Percentiles rank a stretch among this genome's conserved stretches.
These are phyloP conservation scores for Candida ovalis DNA, from an alignment of 805 yeast species.

Conservation along the genomic window DNA sequence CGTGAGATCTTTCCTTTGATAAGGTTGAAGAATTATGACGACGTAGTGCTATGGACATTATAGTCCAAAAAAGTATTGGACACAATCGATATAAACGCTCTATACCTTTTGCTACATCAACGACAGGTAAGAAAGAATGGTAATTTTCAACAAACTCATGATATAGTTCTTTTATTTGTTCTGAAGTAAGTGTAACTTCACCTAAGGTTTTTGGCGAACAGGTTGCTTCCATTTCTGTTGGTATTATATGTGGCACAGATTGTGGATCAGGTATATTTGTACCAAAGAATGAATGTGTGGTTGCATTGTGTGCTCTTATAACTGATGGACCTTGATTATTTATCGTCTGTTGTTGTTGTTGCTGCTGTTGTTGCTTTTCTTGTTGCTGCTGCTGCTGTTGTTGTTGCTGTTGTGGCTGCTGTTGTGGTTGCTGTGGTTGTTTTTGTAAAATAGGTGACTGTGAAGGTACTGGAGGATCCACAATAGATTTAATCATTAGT, in stretches of 20 bases:
- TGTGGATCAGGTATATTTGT: conserved; percentile 12
- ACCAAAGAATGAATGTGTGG: conserved; percentile 15
- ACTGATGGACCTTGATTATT: conserved; percentile 17
- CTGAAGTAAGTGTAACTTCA: conserved; percentile 56
- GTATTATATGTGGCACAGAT: conserved; percentile 16
- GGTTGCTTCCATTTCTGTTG: conserved; percentile 30
- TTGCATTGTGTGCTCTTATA: conserved; percentile 10
- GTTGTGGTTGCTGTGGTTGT: neutral
- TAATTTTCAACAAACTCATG: conserved; percentile 70
- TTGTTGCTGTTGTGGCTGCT: neutral
- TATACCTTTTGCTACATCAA: conserved; percentile 77
- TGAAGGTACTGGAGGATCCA: neutral
- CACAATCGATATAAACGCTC: conserved; percentile 75
- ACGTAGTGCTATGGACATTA: conserved; percentile 79
- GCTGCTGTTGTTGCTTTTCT: neutral
- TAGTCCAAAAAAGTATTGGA: conserved; percentile 92
- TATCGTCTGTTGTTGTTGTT: neutral
- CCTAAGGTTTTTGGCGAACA: conserved; percentile 74
- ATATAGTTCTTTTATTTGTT: conserved; percentile 59
- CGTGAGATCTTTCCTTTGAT: conserved; percentile 26
- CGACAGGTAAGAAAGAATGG: conserved; percentile 84
- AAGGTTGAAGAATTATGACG: conserved; percentile 40
- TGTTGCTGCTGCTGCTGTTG: neutral
- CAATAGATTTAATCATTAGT: neutral
- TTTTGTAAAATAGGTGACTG: neutral